A percentile compares a stretch with the other conserved stretches of the same genome.
Evolutionary conservation across 345 rosid genomes (phyloP).

Genomic region (Salix arbutifolia): DNA sequence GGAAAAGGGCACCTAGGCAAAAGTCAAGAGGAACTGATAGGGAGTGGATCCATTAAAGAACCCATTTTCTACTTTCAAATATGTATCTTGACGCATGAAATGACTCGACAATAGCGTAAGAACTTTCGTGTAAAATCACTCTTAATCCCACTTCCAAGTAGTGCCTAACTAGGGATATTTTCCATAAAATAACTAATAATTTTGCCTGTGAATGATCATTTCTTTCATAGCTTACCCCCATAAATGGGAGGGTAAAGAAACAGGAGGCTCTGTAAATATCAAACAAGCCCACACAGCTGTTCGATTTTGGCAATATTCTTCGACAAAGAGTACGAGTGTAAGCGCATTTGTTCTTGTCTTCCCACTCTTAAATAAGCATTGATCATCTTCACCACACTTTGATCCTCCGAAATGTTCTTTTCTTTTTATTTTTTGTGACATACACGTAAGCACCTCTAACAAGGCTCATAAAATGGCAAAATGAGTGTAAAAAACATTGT

Average conservation of each 20-base stretch:
- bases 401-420: neutral
- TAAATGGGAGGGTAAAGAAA: too few relatives aligned
- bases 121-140: too few relatives aligned
- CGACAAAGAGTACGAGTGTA: neutral
- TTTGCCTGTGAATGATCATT: too few relatives aligned
- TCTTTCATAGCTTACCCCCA: too few relatives aligned
- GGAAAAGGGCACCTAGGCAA: neutral
- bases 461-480: neutral
- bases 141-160: too few relatives aligned
- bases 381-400: neutral
- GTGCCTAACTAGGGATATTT: too few relatives aligned
- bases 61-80: neutral
- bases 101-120: neutral
- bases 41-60: neutral
- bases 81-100: neutral
- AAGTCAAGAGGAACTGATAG: neutral
- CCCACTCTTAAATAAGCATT: neutral
- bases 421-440: neutral
- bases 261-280: too few relatives aligned
- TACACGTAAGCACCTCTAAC: neutral
- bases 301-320: constrained; percentile 13
- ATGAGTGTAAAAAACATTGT: neutral
- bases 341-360: constrained; percentile 36
- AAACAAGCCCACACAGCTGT: neutral
- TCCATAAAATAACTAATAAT: too few relatives aligned